These are phyloP conservation scores for Magnolia sinica DNA, from an alignment of 164 flowering plant genomes.

Conservation along the genomic window DNA sequence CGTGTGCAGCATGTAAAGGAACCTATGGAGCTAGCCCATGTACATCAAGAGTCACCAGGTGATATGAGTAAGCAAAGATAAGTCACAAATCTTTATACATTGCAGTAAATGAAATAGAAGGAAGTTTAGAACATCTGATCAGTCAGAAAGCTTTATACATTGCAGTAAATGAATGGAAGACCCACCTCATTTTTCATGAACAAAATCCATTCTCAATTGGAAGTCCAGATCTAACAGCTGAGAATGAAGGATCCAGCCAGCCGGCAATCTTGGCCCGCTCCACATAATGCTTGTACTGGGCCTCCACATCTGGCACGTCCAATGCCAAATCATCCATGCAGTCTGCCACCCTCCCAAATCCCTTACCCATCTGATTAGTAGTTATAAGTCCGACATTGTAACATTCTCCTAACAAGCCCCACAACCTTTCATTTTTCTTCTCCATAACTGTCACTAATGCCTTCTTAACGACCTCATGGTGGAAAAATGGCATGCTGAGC, in stretches of 20 bases:
- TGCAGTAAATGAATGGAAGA: no score
- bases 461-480: conserved; percentile 85
- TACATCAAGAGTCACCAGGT: no score
- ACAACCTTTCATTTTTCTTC: conserved; percentile 45
- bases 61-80: no score
- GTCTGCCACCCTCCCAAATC: conserved; percentile 56
- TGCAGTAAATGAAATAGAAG: no score
- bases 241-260: conserved; percentile 54
- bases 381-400: conserved; percentile 56
- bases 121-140: no score
- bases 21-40: no score
- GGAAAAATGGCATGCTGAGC: conserved; percentile 74
- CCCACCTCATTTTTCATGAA: conserved; percentile 14
- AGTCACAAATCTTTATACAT: no score
- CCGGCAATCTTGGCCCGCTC: conserved; percentile 46
- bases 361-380: conserved; percentile 63
- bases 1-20: no score
- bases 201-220: conserved; percentile 29
- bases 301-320: conserved; percentile 67
- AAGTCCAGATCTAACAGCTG: conserved; percentile 5
- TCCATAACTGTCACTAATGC: conserved; percentile 57
- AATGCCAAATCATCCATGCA: conserved; percentile 65
- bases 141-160: no score
- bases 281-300: conserved; percentile 36
- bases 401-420: conserved; percentile 47